Evolutionary conservation across 768 basidiomycete species (phyloP).

Genomic region (Trametes meyenii): DNA sequence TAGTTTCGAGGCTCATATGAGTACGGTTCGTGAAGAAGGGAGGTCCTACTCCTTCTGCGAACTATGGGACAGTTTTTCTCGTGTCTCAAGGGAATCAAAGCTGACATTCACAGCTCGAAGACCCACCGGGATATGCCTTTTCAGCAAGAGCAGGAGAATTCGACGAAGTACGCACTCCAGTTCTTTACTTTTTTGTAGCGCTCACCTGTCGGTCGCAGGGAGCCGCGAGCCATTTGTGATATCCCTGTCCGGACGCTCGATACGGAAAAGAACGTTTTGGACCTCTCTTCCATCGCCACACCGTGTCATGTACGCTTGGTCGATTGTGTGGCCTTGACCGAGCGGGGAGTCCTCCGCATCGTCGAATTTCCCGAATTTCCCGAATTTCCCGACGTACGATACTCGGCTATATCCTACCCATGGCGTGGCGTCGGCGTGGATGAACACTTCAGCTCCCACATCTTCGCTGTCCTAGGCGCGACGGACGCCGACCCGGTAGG

Average conservation of each 20-base stretch:
- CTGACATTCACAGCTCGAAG: no score
- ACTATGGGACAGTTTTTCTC: no score
- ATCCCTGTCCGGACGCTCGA: background rate
- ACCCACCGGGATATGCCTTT: no score
- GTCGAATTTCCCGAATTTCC: conserved; percentile 16
- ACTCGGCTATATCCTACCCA: conserved; percentile 19
- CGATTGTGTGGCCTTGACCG: conserved; percentile 8
- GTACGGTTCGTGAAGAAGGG: no score
- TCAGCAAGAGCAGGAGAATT: no score
- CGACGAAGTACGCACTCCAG: no score
- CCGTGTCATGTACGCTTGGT: conserved; percentile 12
- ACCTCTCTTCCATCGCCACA: conserved; percentile 5
- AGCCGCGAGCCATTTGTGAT: no score
- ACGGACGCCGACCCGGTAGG: conserved; percentile 15
- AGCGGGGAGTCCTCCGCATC: conserved; percentile 1
- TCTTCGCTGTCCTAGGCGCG: conserved; percentile 12
- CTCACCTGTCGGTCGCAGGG: no score
- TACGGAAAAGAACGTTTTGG: background rate
- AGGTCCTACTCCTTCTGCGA: no score
- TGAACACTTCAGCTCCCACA: background rate
- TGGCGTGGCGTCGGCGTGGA: conserved; percentile 9
- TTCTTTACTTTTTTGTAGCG: no score
- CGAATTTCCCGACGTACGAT: conserved; percentile 8
- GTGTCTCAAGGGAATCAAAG: no score
- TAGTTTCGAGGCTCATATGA: no score